phyloP scores from a whole-genome alignment of 108 stramenopile species.

The Skeletonema potamos region DNA sequence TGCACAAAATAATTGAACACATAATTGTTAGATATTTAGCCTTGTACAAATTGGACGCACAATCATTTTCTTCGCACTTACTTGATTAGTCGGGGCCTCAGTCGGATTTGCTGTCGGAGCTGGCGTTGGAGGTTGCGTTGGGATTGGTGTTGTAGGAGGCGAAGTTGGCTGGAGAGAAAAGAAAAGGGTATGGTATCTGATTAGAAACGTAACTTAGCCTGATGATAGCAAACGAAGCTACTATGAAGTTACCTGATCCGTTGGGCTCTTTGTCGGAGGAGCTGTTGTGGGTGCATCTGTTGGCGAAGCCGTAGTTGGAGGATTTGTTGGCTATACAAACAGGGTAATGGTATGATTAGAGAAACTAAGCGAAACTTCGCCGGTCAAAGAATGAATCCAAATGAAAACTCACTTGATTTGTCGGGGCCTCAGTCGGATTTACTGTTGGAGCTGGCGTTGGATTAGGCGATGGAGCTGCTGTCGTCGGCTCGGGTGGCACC shows the following conservation, averaged over 20 bases:
- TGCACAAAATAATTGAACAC: not conserved
- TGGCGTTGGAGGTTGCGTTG: not conserved
- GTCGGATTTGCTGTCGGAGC: constrained; percentile 5
- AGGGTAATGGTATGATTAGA: not conserved
- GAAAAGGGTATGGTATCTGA: not conserved
- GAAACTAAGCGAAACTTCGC: not conserved
- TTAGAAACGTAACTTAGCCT: not conserved
- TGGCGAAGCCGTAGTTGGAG: not conserved
- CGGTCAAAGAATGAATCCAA: not conserved
- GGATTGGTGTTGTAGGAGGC: not conserved
- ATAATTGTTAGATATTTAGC: not conserved
- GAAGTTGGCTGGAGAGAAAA: not conserved
- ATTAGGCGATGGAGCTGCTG: not conserved
- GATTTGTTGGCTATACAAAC: not conserved
- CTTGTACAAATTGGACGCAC: not conserved
- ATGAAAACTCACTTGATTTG: constrained; percentile 2
- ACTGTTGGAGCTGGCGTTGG: constrained; percentile 9
- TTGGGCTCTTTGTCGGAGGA: not conserved
- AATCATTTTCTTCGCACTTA: not conserved
- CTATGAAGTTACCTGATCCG: not conserved
- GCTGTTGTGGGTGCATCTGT: not conserved
- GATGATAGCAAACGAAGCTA: not conserved
- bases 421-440: constrained; percentile 7
- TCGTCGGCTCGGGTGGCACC: not conserved
- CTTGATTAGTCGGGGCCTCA: not conserved